Conservation (phyloP, 805 yeast species). For the Pichia rugopelliculosa region DNA sequence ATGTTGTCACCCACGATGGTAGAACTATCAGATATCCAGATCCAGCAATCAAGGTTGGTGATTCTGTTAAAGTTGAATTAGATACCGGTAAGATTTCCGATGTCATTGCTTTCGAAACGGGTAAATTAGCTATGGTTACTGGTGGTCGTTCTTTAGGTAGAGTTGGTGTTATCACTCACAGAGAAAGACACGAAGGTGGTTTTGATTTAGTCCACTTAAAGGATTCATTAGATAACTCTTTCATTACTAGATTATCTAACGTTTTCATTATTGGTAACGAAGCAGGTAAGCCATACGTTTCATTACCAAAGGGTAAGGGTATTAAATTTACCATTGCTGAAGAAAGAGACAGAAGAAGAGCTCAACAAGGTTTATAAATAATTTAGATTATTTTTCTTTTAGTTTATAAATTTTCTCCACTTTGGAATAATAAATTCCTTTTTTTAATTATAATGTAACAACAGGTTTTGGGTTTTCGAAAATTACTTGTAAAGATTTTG, state of each 20-base stretch:
- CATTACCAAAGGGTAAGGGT: slow-evolving; percentile 99
- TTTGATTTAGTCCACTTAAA: slow-evolving; percentile 95
- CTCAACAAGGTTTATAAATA: slow-evolving; percentile 53
- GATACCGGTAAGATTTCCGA: slow-evolving; percentile 92
- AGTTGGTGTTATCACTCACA: slow-evolving; percentile 92
- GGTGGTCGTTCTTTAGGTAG: slow-evolving; percentile 99
- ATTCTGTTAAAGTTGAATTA: slow-evolving; percentile 94
- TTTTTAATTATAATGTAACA: slow-evolving; percentile 1
- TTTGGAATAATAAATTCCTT: slow-evolving; percentile 7
- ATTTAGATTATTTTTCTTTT: slow-evolving; percentile 2
- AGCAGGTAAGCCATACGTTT: slow-evolving; percentile 88
- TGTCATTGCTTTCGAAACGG: slow-evolving; percentile 87
- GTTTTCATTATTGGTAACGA: slow-evolving; percentile 88
- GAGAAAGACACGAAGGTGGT: slow-evolving; percentile 98
- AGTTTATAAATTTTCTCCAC: slow-evolving; percentile 3
- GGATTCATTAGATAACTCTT: slow-evolving; percentile 90
- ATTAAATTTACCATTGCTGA: slow-evolving; percentile 91
- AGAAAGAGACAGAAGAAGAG: slow-evolving; percentile 98
- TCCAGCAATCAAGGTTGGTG: slow-evolving; percentile 94
- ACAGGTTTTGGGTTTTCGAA: slow-evolving; percentile 8
- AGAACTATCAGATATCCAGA: slow-evolving; percentile 99
- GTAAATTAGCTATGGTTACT: slow-evolving; percentile 85
- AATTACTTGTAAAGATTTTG: background rate
- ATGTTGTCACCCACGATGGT: slow-evolving; percentile 99
- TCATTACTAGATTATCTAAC: slow-evolving; percentile 90